These are phyloP conservation scores for Fraxinus quadrangulata DNA, from an alignment of 257 asterid species.

Conservation along the genomic window DNA sequence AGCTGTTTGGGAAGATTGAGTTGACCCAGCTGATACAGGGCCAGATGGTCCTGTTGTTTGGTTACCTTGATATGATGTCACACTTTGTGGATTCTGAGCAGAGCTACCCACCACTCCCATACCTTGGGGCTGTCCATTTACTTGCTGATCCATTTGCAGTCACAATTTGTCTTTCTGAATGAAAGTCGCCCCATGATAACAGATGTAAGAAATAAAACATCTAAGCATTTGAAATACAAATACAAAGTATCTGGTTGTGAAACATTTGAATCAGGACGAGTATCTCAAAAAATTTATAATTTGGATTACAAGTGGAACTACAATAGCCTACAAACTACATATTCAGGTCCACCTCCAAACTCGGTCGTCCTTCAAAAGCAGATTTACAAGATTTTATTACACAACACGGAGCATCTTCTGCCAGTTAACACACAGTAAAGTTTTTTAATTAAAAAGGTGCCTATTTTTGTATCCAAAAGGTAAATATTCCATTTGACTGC, in stretches of 20 bases:
- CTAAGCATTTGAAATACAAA: background rate
- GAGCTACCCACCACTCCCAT: conserved; percentile 62
- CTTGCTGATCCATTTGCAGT: conserved; percentile 80
- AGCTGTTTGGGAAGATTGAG: conserved; percentile 73
- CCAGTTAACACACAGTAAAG: background rate
- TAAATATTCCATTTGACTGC: background rate
- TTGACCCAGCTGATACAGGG: conserved; percentile 57
- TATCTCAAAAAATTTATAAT: background rate
- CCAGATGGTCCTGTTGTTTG: conserved; percentile 62
- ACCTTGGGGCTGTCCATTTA: conserved; percentile 80
- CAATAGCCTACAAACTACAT: background rate
- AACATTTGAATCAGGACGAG: background rate
- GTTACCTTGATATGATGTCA: conserved; percentile 70
- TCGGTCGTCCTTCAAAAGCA: background rate
- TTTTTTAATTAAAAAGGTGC: background rate
- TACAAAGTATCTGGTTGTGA: background rate
- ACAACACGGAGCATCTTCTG: background rate
- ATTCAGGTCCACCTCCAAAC: background rate
- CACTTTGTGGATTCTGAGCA: conserved; percentile 61
- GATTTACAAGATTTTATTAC: background rate
- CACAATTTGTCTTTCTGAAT: background rate
- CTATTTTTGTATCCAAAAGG: background rate
- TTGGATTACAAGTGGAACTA: background rate
- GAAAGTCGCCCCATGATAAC: background rate
- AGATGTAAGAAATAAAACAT: background rate